Conservation (phyloP, 371 early-diverging fungal species). For the Mucor lusitanicus region DNA sequence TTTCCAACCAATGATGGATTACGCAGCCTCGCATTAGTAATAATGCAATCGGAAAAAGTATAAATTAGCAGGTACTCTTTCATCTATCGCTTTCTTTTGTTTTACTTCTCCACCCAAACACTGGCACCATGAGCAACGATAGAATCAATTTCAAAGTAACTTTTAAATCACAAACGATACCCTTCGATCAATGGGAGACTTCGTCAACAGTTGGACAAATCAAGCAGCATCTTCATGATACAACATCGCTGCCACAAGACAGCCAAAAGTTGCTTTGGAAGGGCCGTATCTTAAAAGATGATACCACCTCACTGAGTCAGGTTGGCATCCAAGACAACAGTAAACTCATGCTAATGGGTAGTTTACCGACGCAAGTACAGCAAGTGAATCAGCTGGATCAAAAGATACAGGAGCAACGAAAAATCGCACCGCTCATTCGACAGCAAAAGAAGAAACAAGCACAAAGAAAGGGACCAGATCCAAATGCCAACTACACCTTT, state of each 20-base stretch:
- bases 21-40: neutral
- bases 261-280: constrained; percentile 57
- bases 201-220: constrained; percentile 36
- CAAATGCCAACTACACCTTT: constrained; percentile 66
- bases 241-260: constrained; percentile 38
- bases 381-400: constrained; percentile 41
- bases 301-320: constrained; percentile 10
- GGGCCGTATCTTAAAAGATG: constrained; percentile 45
- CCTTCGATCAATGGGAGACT: constrained; percentile 22
- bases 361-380: constrained; percentile 46
- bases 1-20: neutral
- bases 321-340: constrained; percentile 23
- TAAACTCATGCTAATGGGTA: constrained; percentile 62
- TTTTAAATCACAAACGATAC: constrained; percentile 41
- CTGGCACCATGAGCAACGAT: neutral
- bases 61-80: neutral
- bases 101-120: neutral
- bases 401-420: constrained; percentile 23
- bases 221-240: constrained; percentile 35
- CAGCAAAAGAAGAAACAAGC: constrained; percentile 2
- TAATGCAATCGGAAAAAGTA: neutral
- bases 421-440: constrained; percentile 8
- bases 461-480: constrained; percentile 12
- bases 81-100: neutral
- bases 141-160: constrained; percentile 38